Base-by-base conservation (phyloP, 1,284 basidiomycete genomes). In the Anthracocystis panici-leucophaei region DNA sequence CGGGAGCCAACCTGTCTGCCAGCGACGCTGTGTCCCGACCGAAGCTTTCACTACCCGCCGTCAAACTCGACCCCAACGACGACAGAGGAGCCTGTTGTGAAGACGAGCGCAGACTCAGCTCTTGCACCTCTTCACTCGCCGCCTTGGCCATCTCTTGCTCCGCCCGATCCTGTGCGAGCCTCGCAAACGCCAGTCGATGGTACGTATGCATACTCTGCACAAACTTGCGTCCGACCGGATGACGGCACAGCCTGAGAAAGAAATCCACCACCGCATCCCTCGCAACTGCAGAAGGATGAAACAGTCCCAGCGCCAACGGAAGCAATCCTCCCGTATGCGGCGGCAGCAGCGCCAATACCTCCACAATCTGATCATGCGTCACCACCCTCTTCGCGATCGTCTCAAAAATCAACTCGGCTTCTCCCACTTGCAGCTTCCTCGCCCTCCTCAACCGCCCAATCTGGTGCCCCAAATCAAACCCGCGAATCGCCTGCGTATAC, bases 151-250 rank as follows among this genome's bases (percentile, higher is more conserved):
- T 23, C 20, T 71, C 68, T 3, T 40, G 25, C 44, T 82, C 68
- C 16, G 65, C 58, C n/a, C 74, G 49, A 11, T 86, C 84, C 52
- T 78, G 59, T 10, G 75, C 57, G 23, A 85, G 74, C 10, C 86
- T 74, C 1, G 82, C 75, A 56, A 86, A 85, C 6, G 93, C 92
- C 65, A 93, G 92, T 0, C 94, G 90, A 82, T 97, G 93, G 84
- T 95, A 97, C 80, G 93, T 91, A 85, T 97, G 97, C 58, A 99
- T 89, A 10, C 89, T 87, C 81, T 92, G 90, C 27, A 98, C 87
- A 81, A 92, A 95, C 65, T 93, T 89, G 27, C 91, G 88, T 0
- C 96, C 95, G 69, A 95, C 90, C 8, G 66, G 40, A 40, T 81
- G 57, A 25, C 52, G 31, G 21, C 51, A 44, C 3, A 73, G 68